Percentiles rank a stretch among this genome's conserved stretches.
These are phyloP conservation scores for Periconia digitata DNA, from an alignment of 2,329 filamentous ascomycete genomes.

Conservation along the genomic window DNA sequence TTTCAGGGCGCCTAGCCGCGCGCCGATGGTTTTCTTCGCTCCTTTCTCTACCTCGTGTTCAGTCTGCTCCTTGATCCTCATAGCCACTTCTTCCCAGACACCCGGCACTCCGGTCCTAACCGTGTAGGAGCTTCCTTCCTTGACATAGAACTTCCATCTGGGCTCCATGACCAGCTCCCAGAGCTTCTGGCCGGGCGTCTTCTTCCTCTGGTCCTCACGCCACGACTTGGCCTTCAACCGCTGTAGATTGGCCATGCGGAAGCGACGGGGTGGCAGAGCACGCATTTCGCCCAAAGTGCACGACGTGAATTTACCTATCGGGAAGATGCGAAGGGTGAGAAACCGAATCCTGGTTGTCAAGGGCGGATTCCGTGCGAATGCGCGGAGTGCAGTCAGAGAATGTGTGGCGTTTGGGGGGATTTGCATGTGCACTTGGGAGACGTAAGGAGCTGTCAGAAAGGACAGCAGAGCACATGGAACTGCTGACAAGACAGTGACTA, in stretches of 20 bases:
- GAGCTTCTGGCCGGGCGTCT: conserved; percentile 18
- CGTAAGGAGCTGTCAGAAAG: conserved; percentile 41
- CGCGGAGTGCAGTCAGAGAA: conserved; percentile 26
- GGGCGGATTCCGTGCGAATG: conserved; percentile 25
- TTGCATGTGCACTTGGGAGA: conserved; percentile 33
- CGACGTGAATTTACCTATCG: conserved; percentile 32
- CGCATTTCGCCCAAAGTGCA: conserved; percentile 35
- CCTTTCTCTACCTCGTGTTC: conserved; percentile 3
- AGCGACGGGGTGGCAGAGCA: conserved; percentile 25
- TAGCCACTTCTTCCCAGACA: conserved; percentile 38
- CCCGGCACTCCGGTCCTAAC: conserved; percentile 36
- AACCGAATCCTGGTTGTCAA: conserved; percentile 34
- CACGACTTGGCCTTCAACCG: conserved; percentile 25
- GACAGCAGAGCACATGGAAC: conserved; percentile 37
- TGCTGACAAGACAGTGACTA: conserved; percentile 32
- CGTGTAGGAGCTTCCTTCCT: conserved; percentile 33
- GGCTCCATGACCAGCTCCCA: conserved; percentile 31
- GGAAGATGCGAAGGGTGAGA: conserved; percentile 38
- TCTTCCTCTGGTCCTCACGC: conserved; percentile 20
- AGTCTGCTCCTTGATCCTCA: conserved; percentile 31
- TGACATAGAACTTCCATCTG: conserved; percentile 39
- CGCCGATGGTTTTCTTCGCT: background rate
- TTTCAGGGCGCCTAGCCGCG: background rate
- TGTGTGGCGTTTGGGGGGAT: conserved; percentile 32
- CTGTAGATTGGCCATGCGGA: conserved; percentile 38